Evolutionary conservation across 1,139 yeast species (phyloP), one percentile per base, ranked within the genome.

Genomic region (Scheffersomyces titani): DNA sequence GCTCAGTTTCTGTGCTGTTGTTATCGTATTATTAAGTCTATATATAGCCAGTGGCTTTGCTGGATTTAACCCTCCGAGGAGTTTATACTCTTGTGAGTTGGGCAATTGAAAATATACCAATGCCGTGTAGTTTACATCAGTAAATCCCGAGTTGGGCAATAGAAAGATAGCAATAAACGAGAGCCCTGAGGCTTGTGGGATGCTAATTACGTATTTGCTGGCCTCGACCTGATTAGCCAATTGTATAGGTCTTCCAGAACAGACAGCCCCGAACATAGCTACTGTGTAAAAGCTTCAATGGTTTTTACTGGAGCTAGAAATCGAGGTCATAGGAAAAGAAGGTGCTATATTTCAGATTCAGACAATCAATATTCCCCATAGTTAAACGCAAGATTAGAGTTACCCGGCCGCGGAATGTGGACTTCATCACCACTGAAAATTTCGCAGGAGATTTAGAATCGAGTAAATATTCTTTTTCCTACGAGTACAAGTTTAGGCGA

Each of bases 31-130:
- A 70, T 86, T 89, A 59, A 94, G 81, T 67, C 88, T 89, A 77
- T 90, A 94, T 6, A 94, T 94, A 0, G 98, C 97, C 56, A 97
- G 90, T 21, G 97, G 98, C 69, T 94, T 94, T 49, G 74, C 75
- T 1, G 85, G 80, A 50, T 90, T 86, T 50, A 96, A 74, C 75
- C 90, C 69, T 19, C 99, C 99, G 51, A 94, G 81, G 19, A 94
- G 74, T 63, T 85, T 85, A 73, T 92, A 94, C 46, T 90, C 97
- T 54, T 70, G 69, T 19, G 76, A 65, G 24, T 82, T 82, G 1
- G 97, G 97, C 56, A 92, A 74, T 69, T 94, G 97, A 72, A 92
- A 93, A 72, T 90, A 94, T 3, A 94, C 91, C 51, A 93, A 80
- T 0, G 98, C 98, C 0, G 94, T 87, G 65, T 80, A 88, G 54